phyloP scores from a whole-genome alignment of 2,329 filamentous ascomycete species.

The Fusarium dimerum region DNA sequence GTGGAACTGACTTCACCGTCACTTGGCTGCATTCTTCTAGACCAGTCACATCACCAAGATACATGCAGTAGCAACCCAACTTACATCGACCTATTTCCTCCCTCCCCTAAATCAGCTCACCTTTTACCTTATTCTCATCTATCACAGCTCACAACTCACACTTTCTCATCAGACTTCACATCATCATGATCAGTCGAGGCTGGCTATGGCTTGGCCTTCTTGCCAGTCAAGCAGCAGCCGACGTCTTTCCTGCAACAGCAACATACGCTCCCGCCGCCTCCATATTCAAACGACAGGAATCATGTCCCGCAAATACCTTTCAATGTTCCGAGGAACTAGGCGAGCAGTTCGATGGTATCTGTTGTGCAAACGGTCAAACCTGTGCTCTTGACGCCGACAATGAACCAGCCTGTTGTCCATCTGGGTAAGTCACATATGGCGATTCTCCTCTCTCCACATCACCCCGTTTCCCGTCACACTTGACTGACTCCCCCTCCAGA shows the following conservation, averaged over 20 bases:
- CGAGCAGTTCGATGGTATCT: constrained; percentile 47
- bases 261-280: constrained; percentile 24
- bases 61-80: constrained; percentile 8
- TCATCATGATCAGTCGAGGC: constrained; percentile 22
- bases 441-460: background rate
- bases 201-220: constrained; percentile 25
- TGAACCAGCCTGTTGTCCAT: constrained; percentile 56
- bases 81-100: background rate
- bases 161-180: background rate
- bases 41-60: background rate
- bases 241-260: constrained; percentile 19
- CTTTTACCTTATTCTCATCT: constrained; percentile 3
- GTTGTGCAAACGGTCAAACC: constrained; percentile 52
- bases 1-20: background rate
- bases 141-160: constrained; percentile 3
- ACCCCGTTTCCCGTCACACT: background rate
- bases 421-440: constrained; percentile 47
- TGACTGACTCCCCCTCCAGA: constrained; percentile 35
- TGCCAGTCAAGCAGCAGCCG: constrained; percentile 18
- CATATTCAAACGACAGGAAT: constrained; percentile 30
- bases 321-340: constrained; percentile 51
- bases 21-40: background rate
- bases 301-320: constrained; percentile 51
- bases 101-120: background rate
- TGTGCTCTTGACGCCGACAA: constrained; percentile 52